These are phyloP conservation scores for Thymus mandschuricus DNA, from an alignment of 257 asterid genomes.

Conservation along the genomic window DNA sequence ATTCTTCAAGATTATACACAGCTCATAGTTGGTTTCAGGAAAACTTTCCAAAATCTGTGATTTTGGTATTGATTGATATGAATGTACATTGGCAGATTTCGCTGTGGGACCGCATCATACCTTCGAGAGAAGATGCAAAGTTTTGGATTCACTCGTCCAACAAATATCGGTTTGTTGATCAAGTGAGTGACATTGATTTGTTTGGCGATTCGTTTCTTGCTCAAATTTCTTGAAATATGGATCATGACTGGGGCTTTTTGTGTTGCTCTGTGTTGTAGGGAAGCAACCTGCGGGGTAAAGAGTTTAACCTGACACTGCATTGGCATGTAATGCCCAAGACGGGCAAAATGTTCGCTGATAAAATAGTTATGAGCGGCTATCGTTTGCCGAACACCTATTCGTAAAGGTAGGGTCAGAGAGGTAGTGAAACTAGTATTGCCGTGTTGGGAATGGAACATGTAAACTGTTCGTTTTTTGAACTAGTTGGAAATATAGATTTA, in stretches of 20 bases:
- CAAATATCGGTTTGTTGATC: slow-evolving; percentile 69
- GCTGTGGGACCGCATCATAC: slow-evolving; percentile 77
- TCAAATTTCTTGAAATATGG: not conserved
- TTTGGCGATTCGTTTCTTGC: not conserved
- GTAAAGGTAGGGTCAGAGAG: not conserved
- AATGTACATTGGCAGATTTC: slow-evolving; percentile 47
- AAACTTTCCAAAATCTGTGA: not conserved
- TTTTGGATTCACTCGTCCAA: slow-evolving; percentile 63
- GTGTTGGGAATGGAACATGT: too few species aligned
- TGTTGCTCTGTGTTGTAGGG: slow-evolving; percentile 45
- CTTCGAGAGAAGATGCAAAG: slow-evolving; percentile 57
- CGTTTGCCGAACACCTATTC: slow-evolving; percentile 15
- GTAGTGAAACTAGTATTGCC: too few species aligned
- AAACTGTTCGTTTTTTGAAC: too few species aligned
- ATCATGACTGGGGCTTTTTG: not conserved
- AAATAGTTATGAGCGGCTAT: slow-evolving; percentile 33
- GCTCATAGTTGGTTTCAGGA: not conserved
- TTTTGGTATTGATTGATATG: not conserved
- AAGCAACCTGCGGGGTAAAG: slow-evolving; percentile 81
- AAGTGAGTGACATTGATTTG: slow-evolving; percentile 37
- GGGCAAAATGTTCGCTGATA: slow-evolving; percentile 82
- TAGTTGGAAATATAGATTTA: not conserved
- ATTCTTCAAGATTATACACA: not conserved
- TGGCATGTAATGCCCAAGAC: slow-evolving; percentile 97
- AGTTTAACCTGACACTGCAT: slow-evolving; percentile 78